Conservation (phyloP, 768 basidiomycete species). For the Lactifluus subvellereus region DNA sequence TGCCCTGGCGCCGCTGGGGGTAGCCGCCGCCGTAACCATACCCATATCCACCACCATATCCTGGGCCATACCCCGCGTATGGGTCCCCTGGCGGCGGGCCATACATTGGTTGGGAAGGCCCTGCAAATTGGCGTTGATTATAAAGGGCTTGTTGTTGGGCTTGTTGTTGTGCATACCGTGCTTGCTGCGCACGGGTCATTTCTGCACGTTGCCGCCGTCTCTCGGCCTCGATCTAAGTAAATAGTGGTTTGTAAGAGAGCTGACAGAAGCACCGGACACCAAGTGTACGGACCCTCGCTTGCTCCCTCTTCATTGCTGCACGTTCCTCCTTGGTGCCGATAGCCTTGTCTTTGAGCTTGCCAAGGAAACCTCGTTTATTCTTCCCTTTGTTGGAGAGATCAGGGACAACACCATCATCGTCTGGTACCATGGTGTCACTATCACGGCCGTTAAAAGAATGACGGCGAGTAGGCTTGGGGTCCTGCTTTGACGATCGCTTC, state of each 20-base stretch:
- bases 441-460: slow-evolving; percentile 21
- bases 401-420: background rate
- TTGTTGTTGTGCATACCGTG: slow-evolving; percentile 14
- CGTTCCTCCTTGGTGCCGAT: slow-evolving; percentile 62
- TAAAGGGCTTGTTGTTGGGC: slow-evolving; percentile 18
- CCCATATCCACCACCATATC: slow-evolving; percentile 20
- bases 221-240: slow-evolving; percentile 16
- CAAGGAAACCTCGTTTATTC: slow-evolving; percentile 50
- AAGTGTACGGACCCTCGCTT: slow-evolving; percentile 28
- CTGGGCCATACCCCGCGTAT: slow-evolving; percentile 12
- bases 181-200: background rate
- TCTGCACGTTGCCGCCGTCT: slow-evolving; percentile 2
- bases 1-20: background rate
- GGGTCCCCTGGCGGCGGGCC: slow-evolving; percentile 28
- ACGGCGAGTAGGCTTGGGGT: slow-evolving; percentile 18
- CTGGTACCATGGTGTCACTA: slow-evolving; percentile 26
- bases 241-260: background rate
- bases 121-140: background rate
- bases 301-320: slow-evolving; percentile 37
- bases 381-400: slow-evolving; percentile 14
- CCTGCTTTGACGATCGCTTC: background rate
- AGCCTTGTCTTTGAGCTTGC: slow-evolving; percentile 56
- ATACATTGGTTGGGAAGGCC: slow-evolving; percentile 20
- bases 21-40: slow-evolving; percentile 15
- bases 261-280: background rate